Evolutionary conservation across 108 stramenopile genomes (phyloP), one percentile per base, ranked within the genome.

Genomic region (Poteriospumella lacustris): DNA sequence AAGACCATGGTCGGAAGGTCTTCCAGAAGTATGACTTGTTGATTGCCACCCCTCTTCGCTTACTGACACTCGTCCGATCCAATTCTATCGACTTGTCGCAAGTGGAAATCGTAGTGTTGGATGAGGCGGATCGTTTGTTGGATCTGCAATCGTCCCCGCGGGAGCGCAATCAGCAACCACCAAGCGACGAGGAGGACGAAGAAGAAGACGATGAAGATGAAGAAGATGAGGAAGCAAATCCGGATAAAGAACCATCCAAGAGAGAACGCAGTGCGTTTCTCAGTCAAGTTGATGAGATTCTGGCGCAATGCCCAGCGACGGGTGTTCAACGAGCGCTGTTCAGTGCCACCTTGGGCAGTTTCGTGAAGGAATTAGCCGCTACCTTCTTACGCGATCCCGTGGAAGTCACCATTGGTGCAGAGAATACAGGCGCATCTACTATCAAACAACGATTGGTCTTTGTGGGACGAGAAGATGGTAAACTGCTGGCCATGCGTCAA

Each of bases 381-480:
- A 88, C 85, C 19, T 88, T 97, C 68, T 85, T 99, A n/a, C 88
- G 95, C 31, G 91, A 96, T 79, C 94, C 95, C 0, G 83, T 97
- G 33, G 88, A 90, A 77, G 78, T 97, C 43, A 89, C 85, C 3
- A 89, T 94, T n/a, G 91, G 92, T 29, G 80, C 70, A 29, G 59
- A 77, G 58, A 68, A 88, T 82, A 76, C 94, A 84, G 70, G 92
- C 84, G 43, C 86, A 26, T 40, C 44, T 12, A 82, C 58, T 40
- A 68, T 89, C 24, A 80, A 80, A 12, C 87, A 89, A 43, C 43
- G 90, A 68, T 86, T 99, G 41, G 88, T 93, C 78, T 99, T 97
- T 81, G 96, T 96, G 2, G 96, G 98, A 19, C 79, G 90, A 40
- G 98, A 99, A 82, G 94, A 97, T 81, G 98, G 96, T 33, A 97